phyloP scores from a whole-genome alignment of 768 basidiomycete species.

The Tulasnella sp. region DNA sequence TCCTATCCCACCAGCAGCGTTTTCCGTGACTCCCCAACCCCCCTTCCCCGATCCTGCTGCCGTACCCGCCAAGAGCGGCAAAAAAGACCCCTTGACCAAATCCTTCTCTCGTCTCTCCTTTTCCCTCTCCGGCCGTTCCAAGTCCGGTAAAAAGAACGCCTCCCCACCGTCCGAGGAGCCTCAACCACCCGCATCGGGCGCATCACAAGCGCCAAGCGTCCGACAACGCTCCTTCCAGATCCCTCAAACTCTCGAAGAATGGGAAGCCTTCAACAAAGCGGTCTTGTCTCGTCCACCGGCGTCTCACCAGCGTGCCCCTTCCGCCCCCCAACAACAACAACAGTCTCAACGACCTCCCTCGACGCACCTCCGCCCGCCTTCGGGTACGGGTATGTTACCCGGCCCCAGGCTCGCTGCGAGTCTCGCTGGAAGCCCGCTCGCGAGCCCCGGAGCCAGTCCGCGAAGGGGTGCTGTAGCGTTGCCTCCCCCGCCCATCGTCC shows the following conservation, averaged over 20 bases:
- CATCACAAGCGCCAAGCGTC: background rate
- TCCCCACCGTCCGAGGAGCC: background rate
- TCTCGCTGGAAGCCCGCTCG: background rate
- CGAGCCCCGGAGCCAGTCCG: background rate
- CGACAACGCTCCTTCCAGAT: background rate
- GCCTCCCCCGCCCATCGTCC: background rate
- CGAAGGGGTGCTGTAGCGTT: background rate
- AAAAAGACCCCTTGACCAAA: background rate
- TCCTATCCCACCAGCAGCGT: background rate
- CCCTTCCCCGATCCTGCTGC: background rate
- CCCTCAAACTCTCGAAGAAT: constrained; percentile 2
- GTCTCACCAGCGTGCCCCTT: background rate
- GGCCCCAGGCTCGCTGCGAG: background rate
- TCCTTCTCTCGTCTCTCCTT: background rate
- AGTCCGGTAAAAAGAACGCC: background rate
- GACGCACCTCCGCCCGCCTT: background rate
- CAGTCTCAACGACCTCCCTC: background rate
- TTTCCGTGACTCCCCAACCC: background rate
- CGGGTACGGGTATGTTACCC: background rate
- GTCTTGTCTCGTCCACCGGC: background rate
- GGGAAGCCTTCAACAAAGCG: constrained; percentile 3
- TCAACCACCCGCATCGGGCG: background rate
- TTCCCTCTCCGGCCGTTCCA: background rate
- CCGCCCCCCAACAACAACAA: background rate
- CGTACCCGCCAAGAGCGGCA: background rate